Evolutionary conservation across 495 filamentous ascomycete species (phyloP).

Genomic region (Neurospora sp.): DNA sequence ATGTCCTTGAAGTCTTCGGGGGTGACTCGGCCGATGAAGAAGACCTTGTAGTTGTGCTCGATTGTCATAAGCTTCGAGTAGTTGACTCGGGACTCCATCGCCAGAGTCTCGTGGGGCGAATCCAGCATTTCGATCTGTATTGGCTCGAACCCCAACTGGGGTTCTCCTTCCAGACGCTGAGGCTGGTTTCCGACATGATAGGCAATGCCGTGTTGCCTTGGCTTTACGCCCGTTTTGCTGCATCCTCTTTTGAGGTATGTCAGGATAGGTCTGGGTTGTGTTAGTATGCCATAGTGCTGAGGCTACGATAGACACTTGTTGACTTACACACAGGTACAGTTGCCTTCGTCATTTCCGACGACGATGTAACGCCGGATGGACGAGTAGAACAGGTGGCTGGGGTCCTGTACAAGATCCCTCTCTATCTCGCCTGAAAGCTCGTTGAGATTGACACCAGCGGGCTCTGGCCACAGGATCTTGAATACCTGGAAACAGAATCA

Average conservation of each 20-base stretch:
- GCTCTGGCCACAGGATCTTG: conserved; percentile 38
- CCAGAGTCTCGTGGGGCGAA: conserved; percentile 26
- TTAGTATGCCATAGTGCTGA: conserved; percentile 2
- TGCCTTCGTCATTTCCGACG: conserved; percentile 34
- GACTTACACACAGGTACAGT: conserved; percentile 40
- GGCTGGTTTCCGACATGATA: conserved; percentile 22
- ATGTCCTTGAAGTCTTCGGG: conserved; percentile 21
- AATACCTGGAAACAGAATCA: conserved; percentile 26
- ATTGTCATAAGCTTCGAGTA: conserved; percentile 37
- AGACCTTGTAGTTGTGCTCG: conserved; percentile 38
- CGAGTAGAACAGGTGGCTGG: conserved; percentile 21
- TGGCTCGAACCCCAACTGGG: conserved; percentile 29
- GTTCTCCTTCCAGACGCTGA: conserved; percentile 23
- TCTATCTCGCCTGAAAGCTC: conserved; percentile 3
- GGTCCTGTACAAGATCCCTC: not conserved
- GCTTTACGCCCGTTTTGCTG: conserved; percentile 34
- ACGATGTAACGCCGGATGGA: conserved; percentile 38
- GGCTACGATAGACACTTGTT: not conserved
- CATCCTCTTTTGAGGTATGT: conserved; percentile 36
- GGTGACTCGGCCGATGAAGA: conserved; percentile 32
- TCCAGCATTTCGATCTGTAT: conserved; percentile 25
- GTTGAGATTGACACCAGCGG: conserved; percentile 22
- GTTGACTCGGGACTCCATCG: conserved; percentile 35
- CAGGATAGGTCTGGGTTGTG: conserved; percentile 29
- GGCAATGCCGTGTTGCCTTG: conserved; percentile 36